Evolutionary conservation across 2,329 filamentous ascomycete genomes (phyloP), one percentile per base, ranked within the genome.

Genomic region (Pseudogymnoascus sp.): DNA sequence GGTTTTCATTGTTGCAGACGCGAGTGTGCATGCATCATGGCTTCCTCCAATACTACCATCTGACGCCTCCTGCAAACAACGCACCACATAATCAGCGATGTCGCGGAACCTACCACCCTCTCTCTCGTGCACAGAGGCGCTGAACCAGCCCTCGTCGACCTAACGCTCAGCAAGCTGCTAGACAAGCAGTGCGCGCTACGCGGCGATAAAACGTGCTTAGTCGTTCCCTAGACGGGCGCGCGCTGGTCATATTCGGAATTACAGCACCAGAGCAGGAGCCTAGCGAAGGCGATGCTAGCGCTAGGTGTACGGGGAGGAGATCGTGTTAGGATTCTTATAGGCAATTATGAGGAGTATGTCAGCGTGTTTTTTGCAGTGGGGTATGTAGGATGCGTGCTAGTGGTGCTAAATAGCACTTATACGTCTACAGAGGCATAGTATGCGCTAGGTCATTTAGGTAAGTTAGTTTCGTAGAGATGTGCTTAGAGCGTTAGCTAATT

Each of bases 331-430:
- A 69, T 70, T 12, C 34, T 69, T 40, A 65, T 65, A 36, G 68
- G 67, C 6, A 70, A 70, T 38, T 65, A 63, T 53, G 64, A 61
- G 6, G 59, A 63, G 60, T 70, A 79, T 64, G 75, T 69, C 37
- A 65, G 65, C 4, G 64, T 70, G 3, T 68, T 70, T 59, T 70
- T 70, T 61, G 68, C 66, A 3, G 63, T 61, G 4, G 62, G 60
- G 14, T 64, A 68, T 59, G 81, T 89, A 16, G 87, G 87, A 8
- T 86, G 82, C 53, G 85, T 89, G 53, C 78, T 92, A 61, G 89
- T 92, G 28, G 90, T 92, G 50, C 78, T 93, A 67, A 93, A 93
- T 77, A 93, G 91, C 75, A 93, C 89, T 0, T 93, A 93, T 72
- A 93, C 89, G 1, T 81, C 86, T 2, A 84, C 82, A 1, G 89